Percentiles rank a stretch among this genome's conserved stretches.
These are phyloP conservation scores for Rhizodiscina lignyota DNA, from an alignment of 495 filamentous ascomycete genomes.

Conservation along the genomic window DNA sequence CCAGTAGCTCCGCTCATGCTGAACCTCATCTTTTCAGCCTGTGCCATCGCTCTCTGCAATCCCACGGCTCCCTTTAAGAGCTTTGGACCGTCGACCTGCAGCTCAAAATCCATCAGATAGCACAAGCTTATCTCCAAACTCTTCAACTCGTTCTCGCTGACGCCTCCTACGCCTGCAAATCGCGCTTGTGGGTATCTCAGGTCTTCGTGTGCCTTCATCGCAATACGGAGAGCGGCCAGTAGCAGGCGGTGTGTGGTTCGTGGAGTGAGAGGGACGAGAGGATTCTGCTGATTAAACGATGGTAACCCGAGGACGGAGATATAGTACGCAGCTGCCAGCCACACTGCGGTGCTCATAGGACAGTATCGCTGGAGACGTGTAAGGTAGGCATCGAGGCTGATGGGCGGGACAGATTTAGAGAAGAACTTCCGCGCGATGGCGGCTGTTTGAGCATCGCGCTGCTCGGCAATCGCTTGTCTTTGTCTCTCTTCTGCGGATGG, in stretches of 20 bases:
- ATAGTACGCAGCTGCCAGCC: conserved; percentile 83
- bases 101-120: conserved; percentile 22
- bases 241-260: conserved; percentile 79
- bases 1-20: no score
- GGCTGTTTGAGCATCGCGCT: conserved; percentile 50
- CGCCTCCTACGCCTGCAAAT: conserved; percentile 79
- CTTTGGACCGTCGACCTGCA: conserved; percentile 11
- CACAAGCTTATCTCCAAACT: conserved; percentile 61
- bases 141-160: conserved; percentile 60
- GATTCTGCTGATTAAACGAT: conserved; percentile 59
- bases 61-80: conserved; percentile 6
- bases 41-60: conserved; percentile 13
- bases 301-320: conserved; percentile 49
- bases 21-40: no score
- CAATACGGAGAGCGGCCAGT: conserved; percentile 67
- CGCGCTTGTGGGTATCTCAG: conserved; percentile 67
- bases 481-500: no score
- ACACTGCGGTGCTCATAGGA: conserved; percentile 90
- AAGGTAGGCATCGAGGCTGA: conserved; percentile 72
- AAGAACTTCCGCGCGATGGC: conserved; percentile 84
- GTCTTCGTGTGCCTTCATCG: conserved; percentile 88
- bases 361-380: conserved; percentile 76
- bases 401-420: conserved; percentile 66
- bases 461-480: no score
- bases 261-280: conserved; percentile 51